Evolutionary conservation across 108 stramenopile species (phyloP).

Genomic region (Fragilaria crotonensis): DNA sequence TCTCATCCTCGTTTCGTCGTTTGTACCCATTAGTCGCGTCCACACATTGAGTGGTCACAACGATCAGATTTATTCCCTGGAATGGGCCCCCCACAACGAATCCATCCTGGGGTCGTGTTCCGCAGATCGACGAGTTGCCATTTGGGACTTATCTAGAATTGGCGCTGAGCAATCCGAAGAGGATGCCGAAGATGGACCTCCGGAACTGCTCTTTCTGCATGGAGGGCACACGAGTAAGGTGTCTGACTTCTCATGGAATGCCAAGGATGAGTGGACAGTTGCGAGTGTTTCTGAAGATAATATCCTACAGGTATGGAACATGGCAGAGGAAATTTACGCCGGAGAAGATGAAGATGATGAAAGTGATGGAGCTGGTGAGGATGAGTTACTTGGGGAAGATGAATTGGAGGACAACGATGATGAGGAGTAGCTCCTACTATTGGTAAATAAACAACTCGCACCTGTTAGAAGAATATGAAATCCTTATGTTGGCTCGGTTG

Average conservation of each 20-base stretch:
- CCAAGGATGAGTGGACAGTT: conserved; percentile 78
- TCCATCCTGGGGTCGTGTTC: conserved; percentile 82
- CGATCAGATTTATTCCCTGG: conserved; percentile 83
- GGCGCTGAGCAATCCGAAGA: conserved; percentile 89
- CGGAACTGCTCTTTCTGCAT: conserved; percentile 96
- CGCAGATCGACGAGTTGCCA: conserved; percentile 88
- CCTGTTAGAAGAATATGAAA: no score
- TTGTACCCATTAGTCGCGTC: conserved; percentile 31
- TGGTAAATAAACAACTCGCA: no score
- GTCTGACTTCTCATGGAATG: conserved; percentile 88
- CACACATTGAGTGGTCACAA: conserved; percentile 84
- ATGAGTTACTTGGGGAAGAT: conserved; percentile 39
- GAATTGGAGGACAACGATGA: conserved; percentile 44
- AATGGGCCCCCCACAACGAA: conserved; percentile 94
- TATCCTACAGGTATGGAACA: conserved; percentile 94
- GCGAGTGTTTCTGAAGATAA: conserved; percentile 95
- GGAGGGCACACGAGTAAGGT: conserved; percentile 96
- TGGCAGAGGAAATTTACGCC: conserved; percentile 93
- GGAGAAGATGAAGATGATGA: conserved; percentile 82
- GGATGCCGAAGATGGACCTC: conserved; percentile 97
- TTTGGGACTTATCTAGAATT: conserved; percentile 92
- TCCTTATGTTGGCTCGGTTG: no score
- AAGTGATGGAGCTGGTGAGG: conserved; percentile 30
- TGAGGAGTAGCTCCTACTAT: no score
- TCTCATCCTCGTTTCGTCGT: conserved; percentile 11